phyloP scores from a whole-genome alignment of 306 rosid genomes.

The Delonix regia region DNA sequence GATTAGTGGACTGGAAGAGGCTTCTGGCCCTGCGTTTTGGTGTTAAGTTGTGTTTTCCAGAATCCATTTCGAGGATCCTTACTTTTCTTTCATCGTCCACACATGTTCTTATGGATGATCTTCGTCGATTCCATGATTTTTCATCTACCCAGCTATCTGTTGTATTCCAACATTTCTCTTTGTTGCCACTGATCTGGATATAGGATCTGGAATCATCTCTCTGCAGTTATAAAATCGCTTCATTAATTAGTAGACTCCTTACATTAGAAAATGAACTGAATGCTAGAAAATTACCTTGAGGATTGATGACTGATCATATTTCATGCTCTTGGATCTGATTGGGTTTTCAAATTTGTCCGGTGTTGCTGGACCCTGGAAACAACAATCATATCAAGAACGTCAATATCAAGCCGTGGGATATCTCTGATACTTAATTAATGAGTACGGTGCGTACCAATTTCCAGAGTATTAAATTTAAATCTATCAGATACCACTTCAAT shows the following conservation, averaged over 20 bases:
- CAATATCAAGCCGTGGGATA: too few relatives aligned
- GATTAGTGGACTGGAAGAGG: slow-evolving; percentile 47
- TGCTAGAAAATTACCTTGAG: slow-evolving; percentile 48
- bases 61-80: slow-evolving; percentile 56
- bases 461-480: neutral
- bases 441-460: too few relatives aligned
- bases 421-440: neutral
- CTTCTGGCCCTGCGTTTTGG: slow-evolving; percentile 45
- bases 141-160: slow-evolving; percentile 36
- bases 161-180: slow-evolving; percentile 35
- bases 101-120: slow-evolving; percentile 42
- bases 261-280: neutral
- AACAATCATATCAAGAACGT: neutral
- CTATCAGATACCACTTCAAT: too few relatives aligned
- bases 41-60: slow-evolving; percentile 42
- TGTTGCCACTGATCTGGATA: slow-evolving; percentile 30
- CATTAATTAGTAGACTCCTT: neutral
- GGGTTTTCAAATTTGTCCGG: slow-evolving; percentile 66
- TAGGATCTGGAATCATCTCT: slow-evolving; percentile 62
- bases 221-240: slow-evolving; percentile 47
- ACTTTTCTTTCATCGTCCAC: slow-evolving; percentile 50
- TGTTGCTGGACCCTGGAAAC: slow-evolving; percentile 64
- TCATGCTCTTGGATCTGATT: slow-evolving; percentile 51
- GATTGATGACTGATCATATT: slow-evolving; percentile 46
- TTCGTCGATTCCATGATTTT: slow-evolving; percentile 43